Base-by-base conservation (phyloP, 2,329 filamentous ascomycete genomes). In the Podosphaera xanthii region DNA sequence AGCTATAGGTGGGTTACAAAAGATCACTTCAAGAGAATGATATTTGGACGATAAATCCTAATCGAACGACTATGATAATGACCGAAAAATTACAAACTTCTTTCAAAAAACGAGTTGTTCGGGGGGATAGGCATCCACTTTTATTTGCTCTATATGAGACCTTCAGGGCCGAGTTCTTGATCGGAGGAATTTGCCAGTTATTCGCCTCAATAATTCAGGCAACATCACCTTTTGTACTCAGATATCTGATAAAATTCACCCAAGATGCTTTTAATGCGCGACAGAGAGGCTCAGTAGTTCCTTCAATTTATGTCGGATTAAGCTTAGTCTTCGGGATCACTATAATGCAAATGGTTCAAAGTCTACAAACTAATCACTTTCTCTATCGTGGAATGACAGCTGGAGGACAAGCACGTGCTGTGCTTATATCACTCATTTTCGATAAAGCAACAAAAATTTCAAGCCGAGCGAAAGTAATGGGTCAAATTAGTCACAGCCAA, bases 381-480 rank as follows among this genome's bases (percentile, higher is more conserved):
- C 84, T 97, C 67, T 97, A 91, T 67, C 81, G 83, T 31, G 89
- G 91, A 31, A 94, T 95, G 85, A 83, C 94, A 72, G 81, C 94
- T 46, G 92, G 91, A 62, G 92, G 88, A 0, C 84, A 96, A 72
- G 74, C 80, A 6, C 79, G 91, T 68, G 88, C 83, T 0, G 84
- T 87, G 0, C 73, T 97, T 50, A 94, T 96, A 64, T 81, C 86
- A 31, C 73, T 89, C 60, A 88, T 97, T 60, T 97, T 94, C 67
- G 87, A 92, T 69, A 97, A 97, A 71, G 82, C 88, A 2, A 88
- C 96, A 83, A 83, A 82, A 57, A 78, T 97, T 14, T 96, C 90
- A 0, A 87, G 84, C 9, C 79, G 90, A 57, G 92, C 92, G 31
- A 92, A 84, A 70, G 89, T 91, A 9, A 91, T 90, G 49, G 88